phyloP scores from a whole-genome alignment of 2,329 filamentous ascomycete species.

The Cadophora luteo-olivacea region DNA sequence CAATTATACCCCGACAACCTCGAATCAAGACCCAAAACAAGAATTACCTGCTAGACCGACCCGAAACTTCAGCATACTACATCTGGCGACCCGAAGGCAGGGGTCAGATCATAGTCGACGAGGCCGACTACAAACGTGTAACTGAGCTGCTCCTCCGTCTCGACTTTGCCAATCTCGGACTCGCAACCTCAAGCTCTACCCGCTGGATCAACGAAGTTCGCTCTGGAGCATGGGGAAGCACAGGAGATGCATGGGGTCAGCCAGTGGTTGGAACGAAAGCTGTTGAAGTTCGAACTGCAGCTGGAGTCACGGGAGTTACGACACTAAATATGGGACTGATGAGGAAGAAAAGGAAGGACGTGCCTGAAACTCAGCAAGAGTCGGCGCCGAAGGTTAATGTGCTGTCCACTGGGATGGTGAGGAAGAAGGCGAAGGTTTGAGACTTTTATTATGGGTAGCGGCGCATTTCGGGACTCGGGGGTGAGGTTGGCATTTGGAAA shows the following conservation, averaged over 20 bases:
- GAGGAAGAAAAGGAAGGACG: conserved; percentile 57
- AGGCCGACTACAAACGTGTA: conserved; percentile 69
- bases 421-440: conserved; percentile 62
- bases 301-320: conserved; percentile 41
- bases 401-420: conserved; percentile 55
- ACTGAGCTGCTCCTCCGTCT: conserved; percentile 74
- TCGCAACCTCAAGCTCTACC: conserved; percentile 67
- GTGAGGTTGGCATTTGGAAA: background rate
- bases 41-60: conserved; percentile 56
- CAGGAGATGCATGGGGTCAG: conserved; percentile 57
- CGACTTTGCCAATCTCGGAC: conserved; percentile 72
- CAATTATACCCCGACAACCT: conserved; percentile 68
- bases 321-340: conserved; percentile 50
- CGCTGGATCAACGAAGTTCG: conserved; percentile 75
- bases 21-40: conserved; percentile 66
- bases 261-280: conserved; percentile 54
- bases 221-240: conserved; percentile 44
- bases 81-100: conserved; percentile 67
- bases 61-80: conserved; percentile 66
- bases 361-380: conserved; percentile 25
- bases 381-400: conserved; percentile 51
- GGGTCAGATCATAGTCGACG: conserved; percentile 68
- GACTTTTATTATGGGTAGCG: no score
- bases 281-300: conserved; percentile 32
- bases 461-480: background rate